Base-by-base conservation (phyloP, 2,329 filamentous ascomycete species). In the Chaetomium strumarium region DNA sequence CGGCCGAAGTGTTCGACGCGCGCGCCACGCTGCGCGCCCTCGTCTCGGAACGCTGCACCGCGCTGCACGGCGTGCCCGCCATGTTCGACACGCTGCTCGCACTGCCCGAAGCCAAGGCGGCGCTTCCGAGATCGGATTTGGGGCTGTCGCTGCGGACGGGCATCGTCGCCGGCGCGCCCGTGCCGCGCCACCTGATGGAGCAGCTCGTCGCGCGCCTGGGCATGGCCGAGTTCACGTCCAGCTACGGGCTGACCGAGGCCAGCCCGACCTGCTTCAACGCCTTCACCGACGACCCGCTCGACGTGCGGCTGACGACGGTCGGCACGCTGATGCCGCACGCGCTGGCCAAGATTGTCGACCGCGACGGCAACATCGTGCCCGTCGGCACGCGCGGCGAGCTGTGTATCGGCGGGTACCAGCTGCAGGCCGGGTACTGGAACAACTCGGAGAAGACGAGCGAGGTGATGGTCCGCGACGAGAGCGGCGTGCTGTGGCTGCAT, bases 251-350 rank as follows among this genome's bases (percentile, higher is more conserved):
- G 41, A 92, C 88, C 0, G 88, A 92, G 70, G 85, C 88, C 1
- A 86, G 81, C 2, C 88, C 88, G 0, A 90, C 86, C 0, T 88
- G 86, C 68, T 91, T 91, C 74, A 91, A 90, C 61, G 85, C 88
- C 11, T 85, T 86, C 62, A 87, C 84, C 0, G 81, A 85, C 53
- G 88, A 91, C 66, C 78, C 81, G 1, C 78, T 90, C 46, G 73
- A 83, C 57, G 76, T 75, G 37, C 77, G 86, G 36, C 72, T 91
- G 24, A 81, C 79, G 2, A 90, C 86, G 0, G 88, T 91, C 0
- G 88, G 88, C 2, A 86, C 83, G 14, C 71, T 91, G 42, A 81
- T 92, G 72, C 88, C 88, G 3, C 86, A 92, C 62, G 80, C 82
- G 2, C 77, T 79, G 37, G 87, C 88, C 46, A 95, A 93, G 71